These are phyloP conservation scores for Gautieria morchelliformis DNA, from an alignment of 768 basidiomycete species.

Conservation along the genomic window DNA sequence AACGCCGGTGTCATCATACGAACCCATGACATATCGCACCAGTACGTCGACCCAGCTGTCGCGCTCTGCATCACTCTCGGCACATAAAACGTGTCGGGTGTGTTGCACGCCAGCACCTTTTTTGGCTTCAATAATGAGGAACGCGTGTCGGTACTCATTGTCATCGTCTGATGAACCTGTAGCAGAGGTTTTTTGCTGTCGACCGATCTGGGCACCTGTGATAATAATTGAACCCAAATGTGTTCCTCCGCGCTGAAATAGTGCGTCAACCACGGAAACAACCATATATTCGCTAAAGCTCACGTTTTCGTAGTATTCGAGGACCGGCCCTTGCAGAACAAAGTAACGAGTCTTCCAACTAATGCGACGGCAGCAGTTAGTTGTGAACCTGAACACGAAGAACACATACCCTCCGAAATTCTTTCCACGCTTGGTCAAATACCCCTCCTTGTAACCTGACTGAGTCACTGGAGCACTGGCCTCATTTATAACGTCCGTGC, in stretches of 20 bases:
- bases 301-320: slow-evolving; percentile 95
- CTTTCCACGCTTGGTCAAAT: slow-evolving; percentile 92
- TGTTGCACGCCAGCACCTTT: slow-evolving; percentile 59
- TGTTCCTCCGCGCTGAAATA: slow-evolving; percentile 69
- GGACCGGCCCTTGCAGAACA: slow-evolving; percentile 78
- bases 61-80: slow-evolving; percentile 88
- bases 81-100: slow-evolving; percentile 87
- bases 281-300: slow-evolving; percentile 26
- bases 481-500: slow-evolving; percentile 76
- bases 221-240: slow-evolving; percentile 87
- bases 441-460: slow-evolving; percentile 86
- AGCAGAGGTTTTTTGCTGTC: slow-evolving; percentile 64
- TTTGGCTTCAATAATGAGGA: slow-evolving; percentile 89
- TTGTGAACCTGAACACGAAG: background rate
- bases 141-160: slow-evolving; percentile 93
- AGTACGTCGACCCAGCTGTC: slow-evolving; percentile 94
- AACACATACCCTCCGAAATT: slow-evolving; percentile 73
- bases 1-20: slow-evolving; percentile 48
- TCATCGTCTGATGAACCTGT: slow-evolving; percentile 62
- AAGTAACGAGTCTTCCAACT: slow-evolving; percentile 92
- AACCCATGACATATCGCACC: slow-evolving; percentile 76
- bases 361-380: background rate
- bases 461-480: slow-evolving; percentile 69
- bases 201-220: slow-evolving; percentile 91
- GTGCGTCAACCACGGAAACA: slow-evolving; percentile 8